Conservation (phyloP, 306 rosid species). For the Glycine latifolia region DNA sequence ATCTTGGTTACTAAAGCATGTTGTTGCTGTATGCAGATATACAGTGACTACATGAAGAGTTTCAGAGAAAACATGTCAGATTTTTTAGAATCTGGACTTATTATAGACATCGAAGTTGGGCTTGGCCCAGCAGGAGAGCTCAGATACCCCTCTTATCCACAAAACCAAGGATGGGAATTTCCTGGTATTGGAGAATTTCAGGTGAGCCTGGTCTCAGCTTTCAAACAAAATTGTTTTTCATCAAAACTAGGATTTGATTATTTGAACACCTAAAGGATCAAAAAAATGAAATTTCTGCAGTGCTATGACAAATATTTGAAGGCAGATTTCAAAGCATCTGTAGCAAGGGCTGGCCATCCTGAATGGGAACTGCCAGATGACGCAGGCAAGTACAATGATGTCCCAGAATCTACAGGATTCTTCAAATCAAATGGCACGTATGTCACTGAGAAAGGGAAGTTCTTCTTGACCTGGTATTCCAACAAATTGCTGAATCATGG, state of each 20-base stretch:
- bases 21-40: constrained; percentile 53
- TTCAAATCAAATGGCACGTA: constrained; percentile 76
- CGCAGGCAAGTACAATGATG: constrained; percentile 80
- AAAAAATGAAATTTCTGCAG: constrained; percentile 56
- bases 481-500: constrained; percentile 75
- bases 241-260: background rate
- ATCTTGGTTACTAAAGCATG: constrained; percentile 9
- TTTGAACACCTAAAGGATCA: background rate
- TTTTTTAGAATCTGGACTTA: constrained; percentile 60
- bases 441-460: constrained; percentile 75
- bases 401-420: constrained; percentile 70
- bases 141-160: constrained; percentile 89
- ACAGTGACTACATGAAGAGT: constrained; percentile 84
- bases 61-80: constrained; percentile 80
- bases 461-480: constrained; percentile 91
- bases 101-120: constrained; percentile 85
- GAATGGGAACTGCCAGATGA: constrained; percentile 87
- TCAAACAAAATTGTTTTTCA: background rate
- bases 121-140: constrained; percentile 92
- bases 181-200: constrained; percentile 98
- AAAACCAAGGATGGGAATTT: constrained; percentile 77
- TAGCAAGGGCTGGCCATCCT: constrained; percentile 65
- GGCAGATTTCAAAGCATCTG: constrained; percentile 73
- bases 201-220: constrained; percentile 50
- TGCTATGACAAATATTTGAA: constrained; percentile 83